Evolutionary conservation across 768 basidiomycete genomes (phyloP).

Genomic region (Rhizopogon rudus): DNA sequence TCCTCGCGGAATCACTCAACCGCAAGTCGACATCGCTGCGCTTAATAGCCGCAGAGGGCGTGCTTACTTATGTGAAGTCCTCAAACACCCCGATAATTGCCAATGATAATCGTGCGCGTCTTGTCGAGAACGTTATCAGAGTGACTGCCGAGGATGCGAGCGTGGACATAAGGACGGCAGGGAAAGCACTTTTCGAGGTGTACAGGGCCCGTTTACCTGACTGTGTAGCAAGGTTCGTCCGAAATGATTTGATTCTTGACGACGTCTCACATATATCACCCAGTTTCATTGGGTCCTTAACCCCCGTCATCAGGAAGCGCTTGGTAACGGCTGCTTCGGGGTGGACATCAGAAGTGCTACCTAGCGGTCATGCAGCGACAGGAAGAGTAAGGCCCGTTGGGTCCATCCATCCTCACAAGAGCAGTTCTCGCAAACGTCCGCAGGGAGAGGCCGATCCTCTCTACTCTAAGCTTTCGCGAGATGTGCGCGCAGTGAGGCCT

Average conservation of each 20-base stretch:
- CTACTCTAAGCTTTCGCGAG: too few relatives aligned
- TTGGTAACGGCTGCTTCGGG: conserved; percentile 34
- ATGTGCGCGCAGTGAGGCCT: neutral
- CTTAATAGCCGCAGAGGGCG: conserved; percentile 58
- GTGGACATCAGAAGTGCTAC: neutral
- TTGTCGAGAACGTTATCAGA: conserved; percentile 69
- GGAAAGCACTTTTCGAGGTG: conserved; percentile 68
- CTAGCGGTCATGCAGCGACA: too few relatives aligned
- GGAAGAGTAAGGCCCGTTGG: too few relatives aligned
- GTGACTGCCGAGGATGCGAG: conserved; percentile 58
- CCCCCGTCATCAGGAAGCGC: conserved; percentile 74
- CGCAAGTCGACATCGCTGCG: conserved; percentile 65
- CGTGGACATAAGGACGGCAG: conserved; percentile 48
- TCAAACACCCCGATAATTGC: conserved; percentile 79
- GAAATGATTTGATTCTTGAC: neutral
- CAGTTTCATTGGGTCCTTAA: conserved; percentile 71
- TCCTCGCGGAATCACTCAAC: conserved; percentile 44
- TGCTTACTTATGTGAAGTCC: conserved; percentile 51
- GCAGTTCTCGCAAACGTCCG: neutral
- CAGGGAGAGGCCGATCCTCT: neutral
- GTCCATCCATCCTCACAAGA: neutral
- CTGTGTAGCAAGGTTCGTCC: conserved; percentile 58
- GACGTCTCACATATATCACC: conserved; percentile 4
- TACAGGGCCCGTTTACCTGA: conserved; percentile 67
- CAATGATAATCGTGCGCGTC: conserved; percentile 56